A percentile compares a stretch with the other conserved stretches of the same genome.
Conservation (phyloP, 2,329 filamentous ascomycete species). For the Aspergillus eucalypticola region DNA sequence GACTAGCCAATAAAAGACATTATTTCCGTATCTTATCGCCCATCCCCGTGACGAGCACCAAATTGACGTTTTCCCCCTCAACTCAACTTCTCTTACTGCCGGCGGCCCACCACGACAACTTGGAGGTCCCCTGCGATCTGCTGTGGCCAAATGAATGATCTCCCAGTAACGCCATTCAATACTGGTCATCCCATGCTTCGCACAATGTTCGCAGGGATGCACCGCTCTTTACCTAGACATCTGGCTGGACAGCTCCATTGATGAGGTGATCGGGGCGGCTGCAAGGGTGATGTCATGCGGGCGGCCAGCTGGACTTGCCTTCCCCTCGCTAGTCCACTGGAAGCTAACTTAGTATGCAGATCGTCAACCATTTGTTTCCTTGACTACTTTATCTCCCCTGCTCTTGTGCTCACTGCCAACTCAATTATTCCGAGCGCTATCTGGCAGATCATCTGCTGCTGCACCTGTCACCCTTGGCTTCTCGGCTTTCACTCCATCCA, state of each 20-base stretch:
- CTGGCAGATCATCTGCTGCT: background rate
- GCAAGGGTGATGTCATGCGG: constrained; percentile 9
- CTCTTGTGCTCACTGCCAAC: background rate
- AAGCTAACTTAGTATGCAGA: constrained; percentile 6
- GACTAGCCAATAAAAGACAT: background rate
- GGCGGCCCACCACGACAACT: too few relatives aligned
- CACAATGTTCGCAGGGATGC: background rate
- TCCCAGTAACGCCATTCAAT: too few relatives aligned
- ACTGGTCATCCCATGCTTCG: too few relatives aligned
- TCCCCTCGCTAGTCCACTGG: constrained; percentile 1
- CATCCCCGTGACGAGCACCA: background rate
- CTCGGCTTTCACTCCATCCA: background rate
- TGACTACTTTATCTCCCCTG: background rate
- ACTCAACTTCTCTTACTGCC: too few relatives aligned
- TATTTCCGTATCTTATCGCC: background rate
- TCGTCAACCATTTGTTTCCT: background rate
- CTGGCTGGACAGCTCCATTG: background rate
- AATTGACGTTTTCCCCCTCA: too few relatives aligned
- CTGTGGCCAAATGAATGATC: too few relatives aligned
- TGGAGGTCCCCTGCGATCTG: too few relatives aligned
- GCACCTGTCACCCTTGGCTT: background rate
- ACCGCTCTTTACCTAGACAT: background rate
- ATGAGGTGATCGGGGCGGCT: constrained; percentile 4
- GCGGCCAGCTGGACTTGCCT: constrained; percentile 1
- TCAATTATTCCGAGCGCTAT: background rate